These are phyloP conservation scores for Cadophora sp. DNA, from an alignment of 2,329 filamentous ascomycete species.

Conservation along the genomic window DNA sequence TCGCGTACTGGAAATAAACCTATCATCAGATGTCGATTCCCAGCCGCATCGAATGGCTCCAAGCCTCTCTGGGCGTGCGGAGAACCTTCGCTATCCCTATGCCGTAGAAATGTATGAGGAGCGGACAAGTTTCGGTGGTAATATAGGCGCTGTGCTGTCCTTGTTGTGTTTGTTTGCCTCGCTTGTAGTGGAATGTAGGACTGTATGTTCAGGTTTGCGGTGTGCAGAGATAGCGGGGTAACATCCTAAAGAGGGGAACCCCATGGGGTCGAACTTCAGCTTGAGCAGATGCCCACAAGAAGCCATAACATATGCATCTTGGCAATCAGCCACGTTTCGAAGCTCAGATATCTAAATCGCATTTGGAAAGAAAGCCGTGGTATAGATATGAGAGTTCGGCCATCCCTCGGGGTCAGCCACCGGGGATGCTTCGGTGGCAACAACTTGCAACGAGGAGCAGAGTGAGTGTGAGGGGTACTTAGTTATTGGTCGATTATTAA, in stretches of 20 bases:
- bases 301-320: not conserved
- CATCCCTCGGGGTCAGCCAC: slow-evolving; percentile 6
- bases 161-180: slow-evolving; percentile 4
- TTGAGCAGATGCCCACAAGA: not conserved
- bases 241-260: not conserved
- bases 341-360: not conserved
- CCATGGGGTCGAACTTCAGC: slow-evolving; percentile 9
- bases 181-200: too few relatives aligned
- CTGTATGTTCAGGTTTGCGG: not conserved
- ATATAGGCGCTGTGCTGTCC: not conserved
- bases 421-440: slow-evolving; percentile 12
- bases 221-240: not conserved
- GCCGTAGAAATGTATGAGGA: not conserved
- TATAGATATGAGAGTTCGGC: not conserved
- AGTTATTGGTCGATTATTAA: slow-evolving; percentile 3
- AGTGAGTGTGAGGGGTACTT: not conserved
- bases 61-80: slow-evolving; percentile 5
- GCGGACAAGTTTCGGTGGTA: slow-evolving; percentile 15
- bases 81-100: slow-evolving; percentile 9
- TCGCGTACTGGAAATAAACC: not conserved
- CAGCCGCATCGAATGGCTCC: not conserved
- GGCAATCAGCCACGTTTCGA: slow-evolving; percentile 7
- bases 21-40: not conserved
- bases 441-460: not conserved
- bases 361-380: not conserved